Conservation (phyloP, 139 green algal genomes). For the Volvox africanus region DNA sequence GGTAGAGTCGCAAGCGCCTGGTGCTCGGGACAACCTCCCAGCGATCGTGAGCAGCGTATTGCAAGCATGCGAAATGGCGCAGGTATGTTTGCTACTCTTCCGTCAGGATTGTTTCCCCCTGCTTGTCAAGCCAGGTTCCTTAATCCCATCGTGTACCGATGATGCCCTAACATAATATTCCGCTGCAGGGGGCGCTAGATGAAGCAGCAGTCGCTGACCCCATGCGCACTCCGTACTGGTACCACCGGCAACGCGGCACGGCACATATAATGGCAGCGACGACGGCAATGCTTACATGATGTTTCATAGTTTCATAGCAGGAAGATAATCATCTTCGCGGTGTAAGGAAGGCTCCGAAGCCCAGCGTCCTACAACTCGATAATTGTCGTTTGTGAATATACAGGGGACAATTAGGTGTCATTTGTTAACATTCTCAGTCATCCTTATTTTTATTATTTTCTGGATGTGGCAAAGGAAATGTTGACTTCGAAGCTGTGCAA, state of each 20-base stretch:
- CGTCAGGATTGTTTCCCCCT: neutral
- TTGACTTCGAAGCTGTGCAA: neutral
- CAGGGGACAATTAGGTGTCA: no score
- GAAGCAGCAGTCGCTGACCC: conserved; percentile 55
- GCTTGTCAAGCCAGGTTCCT: no score
- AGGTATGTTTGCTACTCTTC: neutral
- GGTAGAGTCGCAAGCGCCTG: neutral
- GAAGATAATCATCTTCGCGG: no score
- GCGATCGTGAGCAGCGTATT: neutral
- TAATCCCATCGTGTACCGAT: no score
- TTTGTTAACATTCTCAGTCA: no score
- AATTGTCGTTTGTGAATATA: no score
- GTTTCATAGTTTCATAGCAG: no score
- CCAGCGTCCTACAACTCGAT: no score
- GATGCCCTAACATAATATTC: neutral
- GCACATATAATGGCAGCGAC: neutral
- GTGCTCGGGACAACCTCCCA: neutral
- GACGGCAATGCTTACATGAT: neutral
- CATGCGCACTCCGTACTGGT: conserved; percentile 57
- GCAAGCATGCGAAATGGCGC: conserved; percentile 28
- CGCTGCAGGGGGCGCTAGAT: neutral
- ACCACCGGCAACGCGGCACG: conserved; percentile 17
- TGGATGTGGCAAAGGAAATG: neutral
- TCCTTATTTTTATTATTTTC: no score
- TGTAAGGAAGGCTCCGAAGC: no score